Base-by-base conservation (phyloP, 192 early-diverging fungal genomes). In the Paraglomus occultum region DNA sequence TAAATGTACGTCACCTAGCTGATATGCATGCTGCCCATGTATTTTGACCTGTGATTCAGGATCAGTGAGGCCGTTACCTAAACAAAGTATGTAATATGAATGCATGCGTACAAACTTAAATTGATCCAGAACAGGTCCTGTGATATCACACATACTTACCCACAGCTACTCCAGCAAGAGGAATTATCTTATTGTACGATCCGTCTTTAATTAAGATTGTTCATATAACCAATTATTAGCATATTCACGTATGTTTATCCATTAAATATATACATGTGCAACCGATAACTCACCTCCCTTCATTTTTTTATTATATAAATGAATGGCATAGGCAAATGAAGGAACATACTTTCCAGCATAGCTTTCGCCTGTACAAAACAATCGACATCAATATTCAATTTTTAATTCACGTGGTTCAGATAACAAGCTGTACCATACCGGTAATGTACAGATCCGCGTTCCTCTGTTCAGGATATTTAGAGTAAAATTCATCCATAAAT, bases 301-400 rank as follows among this genome's bases (percentile, higher is more conserved):
- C 4, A 79, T 64, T 9, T 52, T 49, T 7, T 79, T 70, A 69
- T 92, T 93, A 71, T 82, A 72, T 18, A 83, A 69, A 39, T 85
- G 72, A 51, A 94, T 89, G 22, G 76, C 80, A 18, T 80, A 67
- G 0, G 89, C 90, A 6, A 94, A 77, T 8, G 84, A 78, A 8
- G 90, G 91, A 14, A 93, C 81, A 71, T 80, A 92, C 67, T 92
- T 92, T 38, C 91, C 90, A 14, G 86, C 87, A 71, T 89, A 89
- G 44, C 73, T 76, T 65, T 78, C 77, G 6, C 79, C 31, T 31
- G 3, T 31, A 31, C 31, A 31, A n/a, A 31, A 31, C 31, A 31
- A 31, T 31, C 31, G 31, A 12, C 59, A 39, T 68, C 20, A 38
- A 15, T 54, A 2, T n/a, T 1, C 12, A 14, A 5, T 64, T 2